Percentiles rank a stretch among this genome's conserved stretches.
These are phyloP conservation scores for Pyricularia sp. DNA, from an alignment of 2,329 filamentous ascomycete species.

Conservation along the genomic window DNA sequence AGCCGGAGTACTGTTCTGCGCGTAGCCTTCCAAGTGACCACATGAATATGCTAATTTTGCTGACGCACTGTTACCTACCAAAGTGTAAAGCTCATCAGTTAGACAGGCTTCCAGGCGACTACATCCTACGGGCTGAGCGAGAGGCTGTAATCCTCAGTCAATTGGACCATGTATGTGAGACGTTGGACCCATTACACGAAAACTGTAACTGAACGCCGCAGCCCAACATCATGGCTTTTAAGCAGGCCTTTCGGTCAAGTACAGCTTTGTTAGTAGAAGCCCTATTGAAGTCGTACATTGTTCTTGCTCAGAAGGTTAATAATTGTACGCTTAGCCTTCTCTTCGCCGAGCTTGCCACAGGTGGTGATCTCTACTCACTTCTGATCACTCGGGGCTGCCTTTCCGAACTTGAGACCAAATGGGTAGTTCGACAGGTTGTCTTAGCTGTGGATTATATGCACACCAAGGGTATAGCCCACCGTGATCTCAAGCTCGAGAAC, in stretches of 20 bases:
- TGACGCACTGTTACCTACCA: not conserved
- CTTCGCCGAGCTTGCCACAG: slow-evolving; percentile 43
- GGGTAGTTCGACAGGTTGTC: slow-evolving; percentile 34
- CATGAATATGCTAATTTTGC: not conserved
- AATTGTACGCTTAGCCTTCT: slow-evolving; percentile 27
- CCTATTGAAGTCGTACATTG: not conserved
- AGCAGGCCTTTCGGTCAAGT: not conserved
- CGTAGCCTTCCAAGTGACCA: not conserved
- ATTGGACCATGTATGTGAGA: slow-evolving; percentile 35
- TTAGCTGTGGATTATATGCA: slow-evolving; percentile 14
- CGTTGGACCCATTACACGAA: not conserved
- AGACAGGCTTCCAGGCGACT: slow-evolving; percentile 20
- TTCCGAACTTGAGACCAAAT: slow-evolving; percentile 28
- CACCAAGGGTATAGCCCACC: slow-evolving; percentile 8
- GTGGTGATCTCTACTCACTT: slow-evolving; percentile 40
- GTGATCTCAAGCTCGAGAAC: slow-evolving; percentile 42
- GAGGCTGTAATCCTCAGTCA: slow-evolving; percentile 40
- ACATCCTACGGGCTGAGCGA: slow-evolving; percentile 26
- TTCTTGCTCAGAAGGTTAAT: not conserved
- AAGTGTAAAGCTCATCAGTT: not conserved
- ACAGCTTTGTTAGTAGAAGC: not conserved
- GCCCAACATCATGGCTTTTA: not conserved
- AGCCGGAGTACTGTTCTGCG: not conserved
- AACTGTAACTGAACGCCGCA: not conserved
- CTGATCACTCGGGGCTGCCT: slow-evolving; percentile 22